Evolutionary conservation across 2,329 filamentous ascomycete species (phyloP).

Genomic region (Venturia pyrina): DNA sequence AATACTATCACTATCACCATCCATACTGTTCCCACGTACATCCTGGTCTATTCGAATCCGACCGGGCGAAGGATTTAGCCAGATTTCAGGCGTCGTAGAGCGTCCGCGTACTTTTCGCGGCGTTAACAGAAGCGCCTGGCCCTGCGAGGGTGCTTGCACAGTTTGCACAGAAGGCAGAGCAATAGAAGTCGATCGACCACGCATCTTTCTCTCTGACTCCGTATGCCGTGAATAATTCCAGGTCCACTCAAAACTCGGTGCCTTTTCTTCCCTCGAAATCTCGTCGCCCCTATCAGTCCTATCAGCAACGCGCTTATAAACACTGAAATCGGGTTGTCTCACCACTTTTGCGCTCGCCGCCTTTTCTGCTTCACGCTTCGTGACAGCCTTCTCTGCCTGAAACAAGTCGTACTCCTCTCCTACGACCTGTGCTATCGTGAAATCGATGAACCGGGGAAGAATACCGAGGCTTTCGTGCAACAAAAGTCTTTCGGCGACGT

Average conservation of each 20-base stretch:
- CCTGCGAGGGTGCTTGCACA: background rate
- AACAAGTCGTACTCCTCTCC: background rate
- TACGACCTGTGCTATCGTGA: background rate
- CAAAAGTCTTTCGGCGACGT: background rate
- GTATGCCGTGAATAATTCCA: background rate
- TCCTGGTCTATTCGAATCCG: background rate
- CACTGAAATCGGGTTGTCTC: background rate
- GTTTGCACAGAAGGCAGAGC: background rate
- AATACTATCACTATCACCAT: background rate
- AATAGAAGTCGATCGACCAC: background rate
- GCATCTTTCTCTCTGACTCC: background rate
- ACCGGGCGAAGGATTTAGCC: background rate
- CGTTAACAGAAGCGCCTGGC: background rate
- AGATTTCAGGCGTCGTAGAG: background rate
- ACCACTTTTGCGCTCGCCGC: background rate
- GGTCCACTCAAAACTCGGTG: background rate
- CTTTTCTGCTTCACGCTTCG: background rate
- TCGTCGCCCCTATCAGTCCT: background rate
- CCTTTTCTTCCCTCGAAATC: no score
- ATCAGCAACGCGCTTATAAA: background rate
- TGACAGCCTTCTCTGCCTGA: background rate
- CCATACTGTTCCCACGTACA: no score
- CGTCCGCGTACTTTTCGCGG: background rate
- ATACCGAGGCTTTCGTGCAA: background rate
- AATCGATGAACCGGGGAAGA: background rate